phyloP scores from a whole-genome alignment of 1,284 basidiomycete genomes.

The Polyporus tsugae region DNA sequence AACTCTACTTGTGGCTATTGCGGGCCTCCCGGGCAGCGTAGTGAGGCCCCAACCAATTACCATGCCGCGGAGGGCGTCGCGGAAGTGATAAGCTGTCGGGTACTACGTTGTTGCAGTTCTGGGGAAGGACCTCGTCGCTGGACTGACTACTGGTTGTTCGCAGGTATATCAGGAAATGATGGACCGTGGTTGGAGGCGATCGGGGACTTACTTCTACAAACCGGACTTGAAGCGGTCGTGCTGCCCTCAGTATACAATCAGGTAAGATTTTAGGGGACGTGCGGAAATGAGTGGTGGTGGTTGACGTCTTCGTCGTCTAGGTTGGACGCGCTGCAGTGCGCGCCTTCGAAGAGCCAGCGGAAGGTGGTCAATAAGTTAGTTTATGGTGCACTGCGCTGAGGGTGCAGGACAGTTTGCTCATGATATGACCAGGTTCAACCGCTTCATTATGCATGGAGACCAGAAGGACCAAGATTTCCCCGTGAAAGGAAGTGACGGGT shows the following conservation, averaged over 20 bases:
- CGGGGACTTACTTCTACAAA: conserved; percentile 84
- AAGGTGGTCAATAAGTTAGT: conserved; percentile 75
- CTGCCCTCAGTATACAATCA: conserved; percentile 94
- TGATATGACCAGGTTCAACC: conserved; percentile 70
- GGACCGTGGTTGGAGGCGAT: conserved; percentile 90
- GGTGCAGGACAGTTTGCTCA: conserved; percentile 44
- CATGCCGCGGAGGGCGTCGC: conserved; percentile 48
- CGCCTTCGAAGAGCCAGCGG: conserved; percentile 80
- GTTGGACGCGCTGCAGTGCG: conserved; percentile 78
- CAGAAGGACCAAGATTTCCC: conserved; percentile 41
- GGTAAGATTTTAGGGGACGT: conserved; percentile 45
- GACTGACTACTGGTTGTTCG: background rate
- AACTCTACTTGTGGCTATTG: conserved; percentile 54
- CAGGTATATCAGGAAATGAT: conserved; percentile 85
- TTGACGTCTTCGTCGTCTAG: conserved; percentile 45
- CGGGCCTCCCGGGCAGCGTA: conserved; percentile 46
- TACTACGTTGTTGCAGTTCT: conserved; percentile 34
- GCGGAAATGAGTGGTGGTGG: background rate
- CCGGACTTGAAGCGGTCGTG: conserved; percentile 86
- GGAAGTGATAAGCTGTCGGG: conserved; percentile 57
- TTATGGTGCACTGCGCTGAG: background rate
- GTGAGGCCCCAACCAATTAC: conserved; percentile 42
- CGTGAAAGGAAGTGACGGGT: conserved; percentile 33
- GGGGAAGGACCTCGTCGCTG: background rate
- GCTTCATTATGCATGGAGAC: conserved; percentile 65